Evolutionary conservation across 2,329 filamentous ascomycete genomes (phyloP).

Genomic region (Colletotrichum tofieldiae): DNA sequence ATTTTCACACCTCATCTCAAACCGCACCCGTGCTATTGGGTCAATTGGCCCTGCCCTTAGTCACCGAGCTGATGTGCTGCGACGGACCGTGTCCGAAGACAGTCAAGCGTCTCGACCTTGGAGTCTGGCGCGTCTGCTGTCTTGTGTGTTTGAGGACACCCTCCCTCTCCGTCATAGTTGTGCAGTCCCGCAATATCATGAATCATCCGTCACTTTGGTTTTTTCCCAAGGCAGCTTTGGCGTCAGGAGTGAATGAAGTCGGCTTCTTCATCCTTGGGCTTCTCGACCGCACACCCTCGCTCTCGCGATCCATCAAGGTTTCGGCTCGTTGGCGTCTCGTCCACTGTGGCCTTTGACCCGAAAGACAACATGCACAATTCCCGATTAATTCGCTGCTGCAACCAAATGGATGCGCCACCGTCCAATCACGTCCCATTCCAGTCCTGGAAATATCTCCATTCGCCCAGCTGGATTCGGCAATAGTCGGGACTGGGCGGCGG

Average conservation of each 20-base stretch:
- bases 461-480: constrained; percentile 42
- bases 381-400: constrained; percentile 29
- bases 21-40: constrained; percentile 39
- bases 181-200: constrained; percentile 19
- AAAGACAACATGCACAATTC: constrained; percentile 36
- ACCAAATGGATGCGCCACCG: constrained; percentile 23
- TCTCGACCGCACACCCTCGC: constrained; percentile 14
- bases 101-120: constrained; percentile 10
- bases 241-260: background rate
- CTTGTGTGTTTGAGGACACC: constrained; percentile 33
- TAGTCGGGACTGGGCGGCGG: constrained; percentile 32
- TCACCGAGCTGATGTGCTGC: constrained; percentile 12
- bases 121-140: constrained; percentile 7
- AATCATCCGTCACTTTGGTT: constrained; percentile 20
- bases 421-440: constrained; percentile 37
- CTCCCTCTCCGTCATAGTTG: constrained; percentile 17
- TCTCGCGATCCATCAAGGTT: constrained; percentile 36
- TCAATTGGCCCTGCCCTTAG: constrained; percentile 33
- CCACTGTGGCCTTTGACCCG: constrained; percentile 31
- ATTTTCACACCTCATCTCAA: constrained; percentile 42
- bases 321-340: constrained; percentile 26
- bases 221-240: background rate
- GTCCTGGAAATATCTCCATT: constrained; percentile 39
- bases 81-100: constrained; percentile 35
- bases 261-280: constrained; percentile 17